Evolutionary conservation across 1,139 yeast genomes (phyloP).

Genomic region (Taphrina communis): DNA sequence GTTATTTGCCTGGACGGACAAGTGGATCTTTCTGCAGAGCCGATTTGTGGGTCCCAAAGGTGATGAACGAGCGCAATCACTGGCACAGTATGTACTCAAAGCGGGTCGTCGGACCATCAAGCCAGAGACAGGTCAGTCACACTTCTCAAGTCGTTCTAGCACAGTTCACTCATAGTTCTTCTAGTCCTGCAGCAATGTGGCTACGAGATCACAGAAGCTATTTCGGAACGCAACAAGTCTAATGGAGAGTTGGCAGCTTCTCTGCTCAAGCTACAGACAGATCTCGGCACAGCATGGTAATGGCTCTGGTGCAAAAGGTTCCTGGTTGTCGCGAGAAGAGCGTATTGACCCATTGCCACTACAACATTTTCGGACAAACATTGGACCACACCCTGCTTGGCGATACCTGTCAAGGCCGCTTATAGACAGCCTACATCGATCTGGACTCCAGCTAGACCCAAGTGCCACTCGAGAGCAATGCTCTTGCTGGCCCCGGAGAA

Average conservation of each 20-base stretch:
- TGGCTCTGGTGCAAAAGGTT: too few species aligned
- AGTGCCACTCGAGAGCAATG: too few species aligned
- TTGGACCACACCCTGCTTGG: too few species aligned
- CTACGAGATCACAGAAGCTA: constrained; percentile 22
- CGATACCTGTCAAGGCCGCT: too few species aligned
- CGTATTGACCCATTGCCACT: too few species aligned
- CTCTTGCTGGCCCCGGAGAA: too few species aligned
- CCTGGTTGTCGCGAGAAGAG: too few species aligned
- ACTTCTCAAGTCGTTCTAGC: too few species aligned
- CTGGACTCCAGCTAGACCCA: too few species aligned
- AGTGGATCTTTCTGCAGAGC: constrained; percentile 79
- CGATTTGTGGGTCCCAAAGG: constrained; percentile 61
- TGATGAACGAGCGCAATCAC: constrained; percentile 63
- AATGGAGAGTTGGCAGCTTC: constrained; percentile 11
- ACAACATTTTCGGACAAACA: too few species aligned
- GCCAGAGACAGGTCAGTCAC: constrained; percentile 22
- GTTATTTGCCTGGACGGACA: constrained; percentile 73
- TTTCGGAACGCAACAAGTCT: constrained; percentile 8
- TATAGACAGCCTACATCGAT: too few species aligned
- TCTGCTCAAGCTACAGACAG: constrained; percentile 27
- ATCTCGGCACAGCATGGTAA: constrained; percentile 10
- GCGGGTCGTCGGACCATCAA: constrained; percentile 66
- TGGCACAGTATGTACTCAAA: constrained; percentile 82
- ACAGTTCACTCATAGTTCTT: neutral
- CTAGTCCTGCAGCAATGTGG: constrained; percentile 31